Base-by-base conservation (phyloP, 2,329 filamentous ascomycete species). In the Chaetomium sp. region DNA sequence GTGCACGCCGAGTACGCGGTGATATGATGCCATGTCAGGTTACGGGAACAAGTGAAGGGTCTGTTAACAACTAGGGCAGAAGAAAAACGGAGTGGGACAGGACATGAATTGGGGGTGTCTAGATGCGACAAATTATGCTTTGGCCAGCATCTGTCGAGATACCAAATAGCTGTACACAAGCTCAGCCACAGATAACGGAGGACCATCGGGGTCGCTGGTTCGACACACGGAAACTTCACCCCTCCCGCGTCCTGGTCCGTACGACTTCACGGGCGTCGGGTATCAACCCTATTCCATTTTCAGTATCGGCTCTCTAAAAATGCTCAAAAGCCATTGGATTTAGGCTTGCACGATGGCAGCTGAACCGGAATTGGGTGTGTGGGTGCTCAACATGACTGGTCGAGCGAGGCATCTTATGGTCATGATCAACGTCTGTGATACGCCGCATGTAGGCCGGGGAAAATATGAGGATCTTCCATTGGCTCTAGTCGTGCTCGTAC, bases 1-100 rank as follows among this genome's bases (percentile, higher is more conserved):
- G 61, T 75, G 75, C 5, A 72, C 70, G 57, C 74, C 68, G 9
- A 76, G 67, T 8, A 76, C 67, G 27, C 73, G 73, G 58, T 75
- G 74, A 59, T 76, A 76, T 10, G 75, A 76, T 29, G 74, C 70
- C 74, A 75, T 75, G 7, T 27, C 25, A 16, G 50, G 16, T 16
- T 9, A 8, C 25, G 2, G 27, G 9, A 3, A 4, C 5, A 53
- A 19, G 13, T 16, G 16, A 53, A 47, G 45, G 6, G 8, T n/a
- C n/a, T n/a, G 1, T 12, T 12, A 47, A 12, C 21, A 10, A 12
- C 45, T 1, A n/a, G n/a, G 21, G n/a, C 19, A 13, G n/a, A 23
- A n/a, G 9, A 4, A n/a, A 23, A 10, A 2, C 10, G 21, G 45
- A 47, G 21, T 47, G n/a, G 16, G 38, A n/a, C 7, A 42, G 16